Base-by-base conservation (phyloP, 2,329 filamentous ascomycete genomes). In the Exophiala dermatitidis region DNA sequence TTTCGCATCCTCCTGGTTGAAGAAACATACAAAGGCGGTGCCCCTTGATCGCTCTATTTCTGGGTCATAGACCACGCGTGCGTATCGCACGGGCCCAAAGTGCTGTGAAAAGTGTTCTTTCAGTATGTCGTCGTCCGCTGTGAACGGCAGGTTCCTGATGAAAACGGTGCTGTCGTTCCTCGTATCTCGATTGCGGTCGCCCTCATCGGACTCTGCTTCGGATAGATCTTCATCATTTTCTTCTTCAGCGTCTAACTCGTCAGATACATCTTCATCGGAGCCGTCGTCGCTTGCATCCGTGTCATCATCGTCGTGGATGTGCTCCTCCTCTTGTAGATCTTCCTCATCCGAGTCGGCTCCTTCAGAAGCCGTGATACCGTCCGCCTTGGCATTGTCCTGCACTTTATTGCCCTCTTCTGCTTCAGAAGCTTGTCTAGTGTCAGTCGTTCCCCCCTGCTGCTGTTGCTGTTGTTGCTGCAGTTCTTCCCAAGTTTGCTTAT, bases 1-100 rank as follows among this genome's bases (percentile, higher is more conserved):
- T 66, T 84, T 82, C 60, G 85, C 88, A 65, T 95, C 88, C 19
- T 85, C 81, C 36, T 77, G 73, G 46, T 85, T 84, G 71, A 84
- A 85, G 72, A 98, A 98, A 72, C 89, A 95, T 31, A 97, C 91
- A 65, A 98, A 98, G 3, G 86, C 93, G 32, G 91, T 97, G 29
- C 93, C 93, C 45, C 87, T 88, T 1, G 93, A 88, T 48, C 88
- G 84, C 62, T 90, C 90, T 0, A 89, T 95, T 28, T 83, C 81
- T 44, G 79, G 84, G 67, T 98, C 91, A 67, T 94, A 80, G 36
- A 98, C 94, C 6, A 96, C 84, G 60, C 94, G 81, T 3, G 91
- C 93, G 68, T 97, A 98, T 36, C 90, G 82, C 37, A 96, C 76
- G n/a, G 79, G 79, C 29, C 93, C 94, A 64, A 98, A 97, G 64